A percentile compares a stretch with the other conserved stretches of the same genome.
These are phyloP conservation scores for Entoloma clypeatum DNA, from an alignment of 1,284 basidiomycete genomes.

Conservation along the genomic window DNA sequence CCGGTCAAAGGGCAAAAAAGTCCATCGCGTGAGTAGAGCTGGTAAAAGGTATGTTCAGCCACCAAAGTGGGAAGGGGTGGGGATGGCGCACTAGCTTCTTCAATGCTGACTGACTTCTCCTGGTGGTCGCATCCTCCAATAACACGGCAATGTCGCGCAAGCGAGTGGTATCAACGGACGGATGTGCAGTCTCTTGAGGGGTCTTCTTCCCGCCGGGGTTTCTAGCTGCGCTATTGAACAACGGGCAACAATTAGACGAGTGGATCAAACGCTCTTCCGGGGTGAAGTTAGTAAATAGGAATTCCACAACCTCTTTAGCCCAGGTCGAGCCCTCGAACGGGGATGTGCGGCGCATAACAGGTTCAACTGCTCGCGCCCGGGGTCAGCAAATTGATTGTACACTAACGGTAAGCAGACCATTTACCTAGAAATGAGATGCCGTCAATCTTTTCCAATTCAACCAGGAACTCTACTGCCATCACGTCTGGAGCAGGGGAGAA, in stretches of 20 bases:
- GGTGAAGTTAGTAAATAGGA: slow-evolving; percentile 6
- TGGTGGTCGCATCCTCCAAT: slow-evolving; percentile 9
- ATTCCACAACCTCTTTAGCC: slow-evolving; percentile 8
- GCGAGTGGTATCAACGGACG: slow-evolving; percentile 10
- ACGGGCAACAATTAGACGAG: slow-evolving; percentile 3
- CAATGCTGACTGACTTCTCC: slow-evolving; percentile 12
- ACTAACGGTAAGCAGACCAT: slow-evolving; percentile 1
- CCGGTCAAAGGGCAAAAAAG: slow-evolving; percentile 13
- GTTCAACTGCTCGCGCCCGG: slow-evolving; percentile 1
- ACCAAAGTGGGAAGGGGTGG: slow-evolving; percentile 1
- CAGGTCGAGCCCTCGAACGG: slow-evolving; percentile 4
- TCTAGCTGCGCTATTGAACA: slow-evolving; percentile 7
- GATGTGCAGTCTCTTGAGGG: slow-evolving; percentile 13
- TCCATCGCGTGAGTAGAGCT: slow-evolving; percentile 15
- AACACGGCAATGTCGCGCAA: slow-evolving; percentile 12
- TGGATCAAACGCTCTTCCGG: background rate
- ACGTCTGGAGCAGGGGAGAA: slow-evolving; percentile 13
- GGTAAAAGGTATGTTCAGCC: slow-evolving; percentile 8
- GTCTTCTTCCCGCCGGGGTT: slow-evolving; percentile 14
- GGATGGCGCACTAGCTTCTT: slow-evolving; percentile 13
- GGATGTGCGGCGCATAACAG: slow-evolving; percentile 1
- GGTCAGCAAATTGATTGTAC: background rate
- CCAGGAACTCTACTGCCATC: slow-evolving; percentile 12
- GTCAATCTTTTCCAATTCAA: slow-evolving; percentile 8
- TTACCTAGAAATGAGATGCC: slow-evolving; percentile 6